These are phyloP conservation scores for Hyaloscypha finlandica DNA, from an alignment of 495 filamentous ascomycete species.

Conservation along the genomic window DNA sequence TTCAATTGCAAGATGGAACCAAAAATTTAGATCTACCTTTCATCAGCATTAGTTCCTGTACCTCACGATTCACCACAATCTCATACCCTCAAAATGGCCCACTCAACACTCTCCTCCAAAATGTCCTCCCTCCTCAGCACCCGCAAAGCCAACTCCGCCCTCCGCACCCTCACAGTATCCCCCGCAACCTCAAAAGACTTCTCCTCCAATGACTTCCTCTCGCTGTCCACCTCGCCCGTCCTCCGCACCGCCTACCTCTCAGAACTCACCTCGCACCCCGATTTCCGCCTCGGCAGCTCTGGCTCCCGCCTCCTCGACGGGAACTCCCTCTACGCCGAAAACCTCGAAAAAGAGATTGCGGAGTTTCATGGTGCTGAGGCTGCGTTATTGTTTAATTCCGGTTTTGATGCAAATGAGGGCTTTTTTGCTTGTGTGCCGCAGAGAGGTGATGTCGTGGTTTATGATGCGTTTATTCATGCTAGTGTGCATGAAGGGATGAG, in stretches of 20 bases:
- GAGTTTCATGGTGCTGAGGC: constrained; percentile 63
- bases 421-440: constrained; percentile 69
- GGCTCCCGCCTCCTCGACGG: constrained; percentile 69
- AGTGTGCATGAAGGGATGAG: constrained; percentile 79
- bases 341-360: constrained; percentile 65
- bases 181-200: constrained; percentile 51
- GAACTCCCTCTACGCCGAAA: constrained; percentile 64
- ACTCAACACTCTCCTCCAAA: constrained; percentile 1
- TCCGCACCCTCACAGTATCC: constrained; percentile 46
- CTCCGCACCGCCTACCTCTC: constrained; percentile 44
- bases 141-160: constrained; percentile 19
- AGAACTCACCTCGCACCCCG: constrained; percentile 36
- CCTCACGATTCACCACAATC: not conserved
- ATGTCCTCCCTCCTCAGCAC: constrained; percentile 23
- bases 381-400: constrained; percentile 76
- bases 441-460: constrained; percentile 66
- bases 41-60: not conserved
- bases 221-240: constrained; percentile 47
- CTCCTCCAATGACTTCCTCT: constrained; percentile 66
- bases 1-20: too few species aligned
- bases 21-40: too few species aligned
- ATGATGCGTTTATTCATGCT: constrained; percentile 77
- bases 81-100: not conserved
- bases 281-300: constrained; percentile 48
- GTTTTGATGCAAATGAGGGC: constrained; percentile 75